phyloP scores from a whole-genome alignment of 768 basidiomycete species.

The Auriscalpium vulgare region DNA sequence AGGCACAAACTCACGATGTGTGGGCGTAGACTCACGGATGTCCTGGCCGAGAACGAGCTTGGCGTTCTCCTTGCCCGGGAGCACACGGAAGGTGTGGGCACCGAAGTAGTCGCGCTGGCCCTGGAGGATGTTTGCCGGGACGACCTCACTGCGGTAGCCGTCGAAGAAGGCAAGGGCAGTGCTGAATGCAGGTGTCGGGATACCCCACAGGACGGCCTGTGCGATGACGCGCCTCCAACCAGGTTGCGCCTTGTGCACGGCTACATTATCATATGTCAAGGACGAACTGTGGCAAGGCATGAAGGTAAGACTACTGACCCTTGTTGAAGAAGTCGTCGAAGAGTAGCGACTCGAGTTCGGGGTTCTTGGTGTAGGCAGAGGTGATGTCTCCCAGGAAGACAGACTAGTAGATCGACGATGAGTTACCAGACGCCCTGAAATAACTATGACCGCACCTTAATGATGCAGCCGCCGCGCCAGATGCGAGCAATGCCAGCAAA shows the following conservation, averaged over 20 bases:
- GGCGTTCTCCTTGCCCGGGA: conserved; percentile 85
- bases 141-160: conserved; percentile 91
- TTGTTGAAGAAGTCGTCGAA: conserved; percentile 98
- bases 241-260: conserved; percentile 89
- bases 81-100: conserved; percentile 94
- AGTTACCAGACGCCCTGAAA: conserved; percentile 2
- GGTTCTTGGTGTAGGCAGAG: conserved; percentile 79
- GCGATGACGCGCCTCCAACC: conserved; percentile 98
- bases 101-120: conserved; percentile 99
- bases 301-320: conserved; percentile 33
- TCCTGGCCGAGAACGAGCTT: conserved; percentile 75
- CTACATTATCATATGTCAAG: conserved; percentile 27
- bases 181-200: conserved; percentile 95
- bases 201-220: conserved; percentile 95
- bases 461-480: conserved; percentile 99
- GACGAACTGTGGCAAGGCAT: not conserved
- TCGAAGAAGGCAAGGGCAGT: conserved; percentile 98
- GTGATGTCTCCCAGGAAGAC: conserved; percentile 95
- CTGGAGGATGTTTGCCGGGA: conserved; percentile 93
- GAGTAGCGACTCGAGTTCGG: conserved; percentile 81
- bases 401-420: conserved; percentile 27
- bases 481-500: conserved; percentile 96
- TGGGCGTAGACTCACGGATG: conserved; percentile 57
- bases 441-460: conserved; percentile 54
- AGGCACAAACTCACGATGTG: not conserved